Percentiles rank a stretch among this genome's conserved stretches.
phyloP scores from a whole-genome alignment of 2,329 filamentous ascomycete genomes.

The Ceratocystis alfenasii region DNA sequence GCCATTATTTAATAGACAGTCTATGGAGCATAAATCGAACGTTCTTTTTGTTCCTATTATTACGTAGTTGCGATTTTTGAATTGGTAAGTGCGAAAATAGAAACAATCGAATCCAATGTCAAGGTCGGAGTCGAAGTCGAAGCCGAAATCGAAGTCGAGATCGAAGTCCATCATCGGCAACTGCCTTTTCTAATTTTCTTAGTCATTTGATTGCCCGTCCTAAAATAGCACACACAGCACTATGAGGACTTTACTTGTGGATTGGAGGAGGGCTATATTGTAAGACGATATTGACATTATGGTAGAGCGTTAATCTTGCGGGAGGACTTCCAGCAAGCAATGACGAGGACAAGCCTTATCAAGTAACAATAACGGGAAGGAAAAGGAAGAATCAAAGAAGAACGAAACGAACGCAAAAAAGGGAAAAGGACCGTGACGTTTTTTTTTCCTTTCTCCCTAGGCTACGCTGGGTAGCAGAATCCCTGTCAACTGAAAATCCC shows the following conservation, averaged over 20 bases:
- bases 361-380: not conserved
- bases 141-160: not conserved
- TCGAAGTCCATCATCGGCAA: not conserved
- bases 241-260: not conserved
- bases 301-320: not conserved
- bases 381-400: conserved; percentile 6
- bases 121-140: not conserved
- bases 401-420: not conserved
- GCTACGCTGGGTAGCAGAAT: not conserved
- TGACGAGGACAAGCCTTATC: too few relatives aligned
- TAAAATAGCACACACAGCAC: not conserved
- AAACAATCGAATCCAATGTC: not conserved
- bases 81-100: not conserved
- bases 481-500: not conserved
- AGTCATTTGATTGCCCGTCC: not conserved
- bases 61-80: not conserved
- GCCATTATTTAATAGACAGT: not conserved
- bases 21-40: not conserved
- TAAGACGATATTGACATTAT: not conserved
- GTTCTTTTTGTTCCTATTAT: not conserved
- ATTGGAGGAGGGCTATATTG: too few relatives aligned
- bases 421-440: not conserved
- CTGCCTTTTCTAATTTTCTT: not conserved
- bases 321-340: not conserved
- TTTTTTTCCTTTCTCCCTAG: not conserved